Evolutionary conservation across 2,329 filamentous ascomycete species (phyloP).

Genomic region (Fusarium sp.): DNA sequence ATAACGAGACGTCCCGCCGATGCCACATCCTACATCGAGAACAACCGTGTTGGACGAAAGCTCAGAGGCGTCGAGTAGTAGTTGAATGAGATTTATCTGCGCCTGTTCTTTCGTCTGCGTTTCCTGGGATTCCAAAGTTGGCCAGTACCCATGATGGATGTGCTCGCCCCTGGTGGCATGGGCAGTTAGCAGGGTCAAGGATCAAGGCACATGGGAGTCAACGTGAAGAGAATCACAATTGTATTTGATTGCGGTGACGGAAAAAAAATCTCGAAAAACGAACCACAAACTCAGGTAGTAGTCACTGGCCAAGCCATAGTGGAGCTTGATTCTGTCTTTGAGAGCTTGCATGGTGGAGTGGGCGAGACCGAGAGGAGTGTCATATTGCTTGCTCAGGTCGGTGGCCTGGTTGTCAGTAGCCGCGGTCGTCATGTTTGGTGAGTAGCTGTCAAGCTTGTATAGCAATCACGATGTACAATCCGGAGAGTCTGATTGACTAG

Average conservation of each 20-base stretch:
- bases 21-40: constrained; percentile 67
- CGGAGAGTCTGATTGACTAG: background rate
- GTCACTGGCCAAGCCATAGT: constrained; percentile 68
- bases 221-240: background rate
- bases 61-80: constrained; percentile 57
- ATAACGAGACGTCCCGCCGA: constrained; percentile 65
- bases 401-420: constrained; percentile 40
- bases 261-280: background rate
- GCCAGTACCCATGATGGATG: constrained; percentile 70
- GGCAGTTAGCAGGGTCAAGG: constrained; percentile 1
- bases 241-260: background rate
- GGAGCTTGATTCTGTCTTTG: constrained; percentile 65
- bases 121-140: constrained; percentile 53
- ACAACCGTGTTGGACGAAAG: constrained; percentile 43
- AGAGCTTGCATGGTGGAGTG: constrained; percentile 59
- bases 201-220: background rate
- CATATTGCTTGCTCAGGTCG: constrained; percentile 55
- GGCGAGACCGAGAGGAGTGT: constrained; percentile 55
- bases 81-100: constrained; percentile 63
- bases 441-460: background rate
- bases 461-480: background rate
- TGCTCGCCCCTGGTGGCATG: constrained; percentile 62
- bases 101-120: constrained; percentile 64
- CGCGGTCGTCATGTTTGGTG: constrained; percentile 21
- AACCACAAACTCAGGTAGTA: constrained; percentile 69